phyloP scores from a whole-genome alignment of 495 filamentous ascomycete genomes.

The Neurospora africana region DNA sequence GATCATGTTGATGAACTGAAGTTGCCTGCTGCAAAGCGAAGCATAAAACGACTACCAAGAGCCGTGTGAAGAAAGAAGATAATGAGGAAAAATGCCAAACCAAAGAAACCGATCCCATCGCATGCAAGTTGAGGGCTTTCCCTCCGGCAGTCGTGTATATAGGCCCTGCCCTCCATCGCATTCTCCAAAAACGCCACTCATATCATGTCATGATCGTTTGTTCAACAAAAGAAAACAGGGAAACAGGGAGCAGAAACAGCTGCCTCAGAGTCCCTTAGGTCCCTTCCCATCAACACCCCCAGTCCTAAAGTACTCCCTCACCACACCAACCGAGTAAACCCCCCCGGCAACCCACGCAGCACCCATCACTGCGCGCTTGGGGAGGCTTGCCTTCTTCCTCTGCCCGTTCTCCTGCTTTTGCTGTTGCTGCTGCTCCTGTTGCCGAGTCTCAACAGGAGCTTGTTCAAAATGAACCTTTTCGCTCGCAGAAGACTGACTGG shows the following conservation, averaged over 20 bases:
- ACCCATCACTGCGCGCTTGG: constrained; percentile 44
- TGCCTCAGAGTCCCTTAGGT: constrained; percentile 41
- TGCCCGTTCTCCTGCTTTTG: constrained; percentile 19
- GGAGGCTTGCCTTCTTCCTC: constrained; percentile 24
- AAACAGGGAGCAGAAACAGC: background rate
- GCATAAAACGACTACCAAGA: background rate
- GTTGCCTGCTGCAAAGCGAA: background rate
- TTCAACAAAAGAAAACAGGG: background rate
- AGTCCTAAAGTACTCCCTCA: constrained; percentile 53
- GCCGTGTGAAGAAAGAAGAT: background rate
- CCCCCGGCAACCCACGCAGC: constrained; percentile 50
- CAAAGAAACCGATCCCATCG: background rate
- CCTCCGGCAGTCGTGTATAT: background rate
- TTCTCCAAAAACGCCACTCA: background rate
- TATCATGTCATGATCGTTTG: background rate
- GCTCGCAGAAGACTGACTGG: constrained; percentile 15
- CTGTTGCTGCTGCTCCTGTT: constrained; percentile 1
- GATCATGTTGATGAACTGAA: background rate
- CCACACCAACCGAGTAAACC: constrained; percentile 60
- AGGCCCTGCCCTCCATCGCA: background rate
- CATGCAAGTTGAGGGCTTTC: background rate
- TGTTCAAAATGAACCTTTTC: constrained; percentile 46
- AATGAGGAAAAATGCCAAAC: background rate
- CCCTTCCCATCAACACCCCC: constrained; percentile 46
- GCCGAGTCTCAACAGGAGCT: constrained; percentile 22